Base-by-base conservation (phyloP, 257 asterid species). In the Osmanthus fragrans region DNA sequence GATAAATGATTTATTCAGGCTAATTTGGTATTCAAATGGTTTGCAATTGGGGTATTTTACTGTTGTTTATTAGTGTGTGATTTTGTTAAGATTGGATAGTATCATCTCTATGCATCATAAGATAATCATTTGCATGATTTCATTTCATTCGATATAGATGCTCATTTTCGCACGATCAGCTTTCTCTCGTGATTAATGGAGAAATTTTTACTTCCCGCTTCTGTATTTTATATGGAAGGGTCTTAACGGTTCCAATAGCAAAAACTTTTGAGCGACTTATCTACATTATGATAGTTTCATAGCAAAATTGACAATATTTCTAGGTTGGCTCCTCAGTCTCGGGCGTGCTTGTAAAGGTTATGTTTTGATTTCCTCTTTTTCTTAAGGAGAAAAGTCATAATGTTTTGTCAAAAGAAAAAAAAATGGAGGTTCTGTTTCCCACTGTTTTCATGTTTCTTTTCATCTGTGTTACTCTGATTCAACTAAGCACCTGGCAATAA, bases 11-110 rank as follows among this genome's bases (percentile, higher is more conserved):
- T 58, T 49, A 16, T 77, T 66, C 5, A 7, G 74, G 37, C 54
- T 67, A 13, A 39, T 72, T 75, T 66, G 56, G 37, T 37, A 47
- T 51, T 42, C 63, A 33, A 27, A 39, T 72, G 70, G 16, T 63
- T 40, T 37, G 49, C 25, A 39, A 42, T 13, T 70, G 34, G 25
- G 13, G 66, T n/a, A 47, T 47, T 47, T 16, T 47, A 4, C 58
- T 47, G 21, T 47, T 47, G 58, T 47, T 47, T 47, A 47, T 47
- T 47, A n/a, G 21, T 16, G 58, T 47, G 32, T 58, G 29, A n/a
- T 23, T 23, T 21, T 9, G 30, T 21, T 58, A 21, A 21, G 29
- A 58, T 58, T 2, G 27, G 66, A 8, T 58, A 3, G 66, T 58
- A 10, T 23, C 66, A 16, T 58, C 66, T 58, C 23, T 58, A 58